Evolutionary conservation across 768 basidiomycete genomes (phyloP), one percentile per base, ranked within the genome.

Genomic region (Tricholoma sp.): DNA sequence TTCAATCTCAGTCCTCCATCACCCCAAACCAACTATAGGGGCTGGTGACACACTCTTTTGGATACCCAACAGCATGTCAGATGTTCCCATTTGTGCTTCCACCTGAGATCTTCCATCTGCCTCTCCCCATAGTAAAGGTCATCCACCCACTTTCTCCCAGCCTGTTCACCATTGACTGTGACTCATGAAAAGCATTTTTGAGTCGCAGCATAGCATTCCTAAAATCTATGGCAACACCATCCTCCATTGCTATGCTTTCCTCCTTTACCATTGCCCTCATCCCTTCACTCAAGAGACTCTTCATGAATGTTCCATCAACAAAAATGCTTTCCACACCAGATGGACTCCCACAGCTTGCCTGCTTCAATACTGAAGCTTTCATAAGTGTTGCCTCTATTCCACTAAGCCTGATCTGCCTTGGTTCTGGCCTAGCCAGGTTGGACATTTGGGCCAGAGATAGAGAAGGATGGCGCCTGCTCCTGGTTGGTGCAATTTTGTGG

Each of bases 361-460:
- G 85, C 36, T 62, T 81, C 39, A 77, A 82, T 56, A 77, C 80
- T 0, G 64, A 76, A 0, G 65, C 66, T 0, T 85, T 85, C 57
- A 68, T 83, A 17, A 81, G 84, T 4, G 74, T 61, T 1, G 84
- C 82, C 8, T 75, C 76, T 9, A 75, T 86, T 0, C 83, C 84
- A 0, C 59, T 84, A 0, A 80, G 81, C 6, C 61, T 85, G 3
- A 75, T 81, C 11, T 77, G 74, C 3, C 68, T 86, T 17, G 84
- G 83, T 1, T 77, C 79, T 3, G 79, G 78, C 1, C 69, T 85
- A 3, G 86, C 87, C 0, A 73, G 82, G 33, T 61, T 90, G 57
- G 70, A 76, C 17, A 57, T 89, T 3, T 83, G n/a, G n/a, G n/a
- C 85, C 1, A 61, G 72, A 32, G 57, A 69, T 32, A 61, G 71